phyloP scores from a whole-genome alignment of 176 grass and related monocot genomes.

The Triticum urartu region DNA sequence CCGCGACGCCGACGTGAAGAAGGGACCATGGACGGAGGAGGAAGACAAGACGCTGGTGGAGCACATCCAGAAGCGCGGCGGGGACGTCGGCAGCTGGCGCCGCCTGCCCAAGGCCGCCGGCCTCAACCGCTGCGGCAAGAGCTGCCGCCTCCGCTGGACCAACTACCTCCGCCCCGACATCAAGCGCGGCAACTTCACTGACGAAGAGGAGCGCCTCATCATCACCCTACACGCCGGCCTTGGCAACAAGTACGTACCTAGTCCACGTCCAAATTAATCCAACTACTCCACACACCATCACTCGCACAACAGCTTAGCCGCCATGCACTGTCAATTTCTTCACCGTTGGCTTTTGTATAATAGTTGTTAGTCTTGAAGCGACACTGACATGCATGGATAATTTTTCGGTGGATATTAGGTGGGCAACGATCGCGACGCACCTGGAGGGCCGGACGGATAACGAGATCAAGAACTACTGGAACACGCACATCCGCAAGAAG shows the following conservation, averaged over 20 bases:
- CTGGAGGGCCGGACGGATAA: constrained; percentile 62
- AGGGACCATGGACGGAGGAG: constrained; percentile 70
- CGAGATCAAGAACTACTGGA: constrained; percentile 77
- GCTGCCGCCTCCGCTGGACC: constrained; percentile 89
- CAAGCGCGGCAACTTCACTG: constrained; percentile 73
- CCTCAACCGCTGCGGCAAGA: constrained; percentile 82
- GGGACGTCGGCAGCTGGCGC: constrained; percentile 56
- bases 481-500: constrained; percentile 70
- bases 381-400: not conserved
- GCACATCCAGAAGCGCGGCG: constrained; percentile 49
- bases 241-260: constrained; percentile 62
- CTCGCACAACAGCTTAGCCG: not conserved
- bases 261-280: too few species aligned
- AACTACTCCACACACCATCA: not conserved
- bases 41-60: constrained; percentile 57
- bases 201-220: constrained; percentile 72
- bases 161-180: constrained; percentile 92
- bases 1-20: constrained; percentile 51
- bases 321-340: not conserved
- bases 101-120: constrained; percentile 57
- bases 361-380: not conserved
- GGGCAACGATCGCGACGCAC: constrained; percentile 63
- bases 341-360: not conserved
- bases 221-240: constrained; percentile 55
- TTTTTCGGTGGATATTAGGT: constrained; percentile 22